Percentiles rank a stretch among this genome's conserved stretches.
Evolutionary conservation across 208 protist species (phyloP).

Genomic region (Angomonas ambiguus): DNA sequence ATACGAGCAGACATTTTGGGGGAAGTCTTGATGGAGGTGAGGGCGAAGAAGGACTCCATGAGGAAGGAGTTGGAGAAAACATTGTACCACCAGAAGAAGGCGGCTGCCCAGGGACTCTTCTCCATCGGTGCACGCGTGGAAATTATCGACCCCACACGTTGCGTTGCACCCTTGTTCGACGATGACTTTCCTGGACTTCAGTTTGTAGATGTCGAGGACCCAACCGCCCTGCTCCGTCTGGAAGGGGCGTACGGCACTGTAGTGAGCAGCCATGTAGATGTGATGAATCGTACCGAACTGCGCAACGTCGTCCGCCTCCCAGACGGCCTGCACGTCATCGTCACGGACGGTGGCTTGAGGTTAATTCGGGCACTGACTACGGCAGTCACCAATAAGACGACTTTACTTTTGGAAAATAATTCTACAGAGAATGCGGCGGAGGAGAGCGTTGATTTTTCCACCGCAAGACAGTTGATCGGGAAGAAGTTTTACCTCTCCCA

Average conservation of each 20-base stretch:
- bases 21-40: conserved; percentile 58
- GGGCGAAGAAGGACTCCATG: conserved; percentile 61
- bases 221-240: conserved; percentile 45
- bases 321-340: conserved; percentile 73
- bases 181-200: conserved; percentile 71
- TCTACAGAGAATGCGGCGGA: not conserved
- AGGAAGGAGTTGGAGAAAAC: conserved; percentile 59
- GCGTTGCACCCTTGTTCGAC: conserved; percentile 73
- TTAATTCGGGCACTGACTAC: conserved; percentile 69
- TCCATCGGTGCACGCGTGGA: conserved; percentile 59
- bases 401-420: conserved; percentile 2
- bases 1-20: conserved; percentile 62
- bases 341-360: conserved; percentile 76
- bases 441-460: conserved; percentile 30
- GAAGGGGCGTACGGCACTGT: conserved; percentile 78
- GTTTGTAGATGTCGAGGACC: conserved; percentile 73
- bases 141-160: conserved; percentile 67
- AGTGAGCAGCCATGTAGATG: conserved; percentile 81
- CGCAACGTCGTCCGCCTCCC: conserved; percentile 79
- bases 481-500: conserved; percentile 55
- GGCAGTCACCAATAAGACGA: conserved; percentile 21
- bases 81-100: conserved; percentile 79
- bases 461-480: conserved; percentile 41
- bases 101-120: conserved; percentile 79
- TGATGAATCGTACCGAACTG: conserved; percentile 79